A percentile compares a stretch with the other conserved stretches of the same genome.
Conservation (phyloP, 2,329 filamentous ascomycete genomes). For the Arthrocladium fulminans region DNA sequence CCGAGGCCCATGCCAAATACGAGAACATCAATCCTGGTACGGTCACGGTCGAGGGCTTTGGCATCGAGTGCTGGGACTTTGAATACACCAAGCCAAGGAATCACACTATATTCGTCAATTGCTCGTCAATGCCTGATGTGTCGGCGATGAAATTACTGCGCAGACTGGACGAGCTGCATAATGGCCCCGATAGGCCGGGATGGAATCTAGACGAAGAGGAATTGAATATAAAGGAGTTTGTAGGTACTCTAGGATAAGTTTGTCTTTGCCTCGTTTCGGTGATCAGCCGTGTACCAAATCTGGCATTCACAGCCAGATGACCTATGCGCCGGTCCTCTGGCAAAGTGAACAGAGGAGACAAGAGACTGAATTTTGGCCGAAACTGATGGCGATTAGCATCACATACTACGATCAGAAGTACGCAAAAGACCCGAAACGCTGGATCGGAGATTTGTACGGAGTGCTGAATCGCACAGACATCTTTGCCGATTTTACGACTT, state of each 20-base stretch:
- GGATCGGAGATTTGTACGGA: background rate
- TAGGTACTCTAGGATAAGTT: background rate
- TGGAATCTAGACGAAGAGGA: background rate
- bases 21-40: conserved; percentile 12
- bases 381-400: no score
- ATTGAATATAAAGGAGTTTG: background rate
- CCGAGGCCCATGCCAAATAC: conserved; percentile 12
- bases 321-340: no score
- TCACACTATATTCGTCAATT: background rate
- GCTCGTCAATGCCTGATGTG: background rate
- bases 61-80: conserved; percentile 13
- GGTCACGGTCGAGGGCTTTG: conserved; percentile 13
- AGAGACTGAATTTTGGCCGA: no score
- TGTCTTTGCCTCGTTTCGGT: no score
- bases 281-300: no score
- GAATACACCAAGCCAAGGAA: conserved; percentile 8
- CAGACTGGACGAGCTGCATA: background rate
- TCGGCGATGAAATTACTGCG: background rate
- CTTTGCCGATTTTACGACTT: background rate
- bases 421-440: no score
- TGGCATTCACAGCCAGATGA: no score
- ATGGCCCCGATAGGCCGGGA: background rate
- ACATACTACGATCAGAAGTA: no score
- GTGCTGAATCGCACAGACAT: background rate
- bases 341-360: no score